Evolutionary conservation across 192 early-diverging fungal species (phyloP), one percentile per base, ranked within the genome.

Genomic region (Radiomyces spectabilis): DNA sequence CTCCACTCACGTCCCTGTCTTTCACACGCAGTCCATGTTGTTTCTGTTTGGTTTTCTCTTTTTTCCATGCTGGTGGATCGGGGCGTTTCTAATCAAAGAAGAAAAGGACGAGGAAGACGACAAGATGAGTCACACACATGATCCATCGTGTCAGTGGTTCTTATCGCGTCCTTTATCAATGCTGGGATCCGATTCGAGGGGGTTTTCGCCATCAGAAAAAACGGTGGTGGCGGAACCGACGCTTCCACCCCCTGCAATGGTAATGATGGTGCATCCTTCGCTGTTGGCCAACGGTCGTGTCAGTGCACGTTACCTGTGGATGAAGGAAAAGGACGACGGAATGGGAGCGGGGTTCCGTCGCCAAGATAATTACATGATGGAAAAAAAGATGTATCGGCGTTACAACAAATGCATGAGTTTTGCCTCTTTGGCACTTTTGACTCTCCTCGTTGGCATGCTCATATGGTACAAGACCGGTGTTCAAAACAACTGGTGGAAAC

Each of bases 31-130:
- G 27, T 51, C 59, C 15, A 8, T 53, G 4, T 35, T 61, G n/a
- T 61, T 61, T 27, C 24, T 61, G 10, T 61, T 61, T 53, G 59
- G 59, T 2, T 61, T 61, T 26, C 16, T 61, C 2, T 53, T 41
- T 21, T 61, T 61, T 53, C 59, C 59, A 22, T 51, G 50, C 25
- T 61, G 59, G 59, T 61, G 59, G 19, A 16, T 15, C 15, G 42
- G 42, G 42, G 18, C 42, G 19, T 43, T 24, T 15, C 30, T 27
- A 4, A 26, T 9, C 25, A 31, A 16, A 48, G 46, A 27, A 27
- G 46, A 4, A 0, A 48, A 21, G 7, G 40, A 29, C 15, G 51
- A 45, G 18, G 22, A 22, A 4, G 37, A 49, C 16, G 26, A 26
- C 21, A 26, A 21, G 24, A n/a, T n/a, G n/a, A n/a, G n/a, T n/a